Evolutionary conservation across 345 rosid species (phyloP).

Genomic region (Linum trigynum): DNA sequence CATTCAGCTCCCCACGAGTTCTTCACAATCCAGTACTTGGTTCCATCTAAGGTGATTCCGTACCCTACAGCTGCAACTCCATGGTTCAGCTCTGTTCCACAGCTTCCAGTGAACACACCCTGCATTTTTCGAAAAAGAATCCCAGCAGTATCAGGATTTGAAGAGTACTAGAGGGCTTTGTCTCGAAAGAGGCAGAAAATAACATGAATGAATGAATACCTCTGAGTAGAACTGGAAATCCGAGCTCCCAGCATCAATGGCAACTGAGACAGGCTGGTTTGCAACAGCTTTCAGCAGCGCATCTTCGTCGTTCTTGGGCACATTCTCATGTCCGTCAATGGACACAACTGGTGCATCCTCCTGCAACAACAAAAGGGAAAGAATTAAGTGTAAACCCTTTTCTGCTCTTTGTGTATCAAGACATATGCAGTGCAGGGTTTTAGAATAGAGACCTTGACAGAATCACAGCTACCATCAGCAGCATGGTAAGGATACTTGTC

Average conservation of each 20-base stretch:
- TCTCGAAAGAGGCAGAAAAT: background rate
- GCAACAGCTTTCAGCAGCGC: slow-evolving; percentile 41
- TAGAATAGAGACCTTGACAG: slow-evolving; percentile 17
- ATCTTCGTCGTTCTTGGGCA: slow-evolving; percentile 38
- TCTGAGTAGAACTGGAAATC: slow-evolving; percentile 81
- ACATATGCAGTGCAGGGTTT: background rate
- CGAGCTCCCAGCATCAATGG: slow-evolving; percentile 62
- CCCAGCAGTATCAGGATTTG: background rate
- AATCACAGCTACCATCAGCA: slow-evolving; percentile 33
- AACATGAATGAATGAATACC: slow-evolving; percentile 20
- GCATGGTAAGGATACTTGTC: slow-evolving; percentile 46
- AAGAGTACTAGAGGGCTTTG: background rate
- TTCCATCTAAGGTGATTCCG: slow-evolving; percentile 46
- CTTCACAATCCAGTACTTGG: slow-evolving; percentile 59
- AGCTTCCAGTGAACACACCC: slow-evolving; percentile 58
- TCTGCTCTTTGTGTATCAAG: background rate
- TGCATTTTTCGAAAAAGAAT: slow-evolving; percentile 6
- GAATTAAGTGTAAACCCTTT: background rate
- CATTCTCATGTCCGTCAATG: slow-evolving; percentile 35
- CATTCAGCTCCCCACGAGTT: slow-evolving; percentile 67
- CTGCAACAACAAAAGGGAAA: slow-evolving; percentile 14
- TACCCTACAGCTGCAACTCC: slow-evolving; percentile 57
- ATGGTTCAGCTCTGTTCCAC: slow-evolving; percentile 51
- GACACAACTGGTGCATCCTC: slow-evolving; percentile 18
- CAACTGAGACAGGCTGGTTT: slow-evolving; percentile 57